A percentile compares a stretch with the other conserved stretches of the same genome.
These are phyloP conservation scores for Talaromyces thailandensis DNA, from an alignment of 495 filamentous ascomycete species.

Conservation along the genomic window DNA sequence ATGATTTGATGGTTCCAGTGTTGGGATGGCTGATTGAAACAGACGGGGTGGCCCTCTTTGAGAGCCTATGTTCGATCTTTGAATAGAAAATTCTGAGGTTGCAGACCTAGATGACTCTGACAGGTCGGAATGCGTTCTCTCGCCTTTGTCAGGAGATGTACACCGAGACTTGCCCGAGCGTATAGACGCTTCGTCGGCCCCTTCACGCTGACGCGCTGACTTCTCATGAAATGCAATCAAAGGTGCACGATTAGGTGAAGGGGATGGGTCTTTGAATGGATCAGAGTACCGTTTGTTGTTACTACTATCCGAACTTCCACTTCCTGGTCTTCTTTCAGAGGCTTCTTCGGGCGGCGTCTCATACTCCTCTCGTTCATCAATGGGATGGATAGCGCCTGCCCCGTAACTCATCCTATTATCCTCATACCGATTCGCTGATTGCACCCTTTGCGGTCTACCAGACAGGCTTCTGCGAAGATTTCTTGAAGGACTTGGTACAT, in stretches of 20 bases:
- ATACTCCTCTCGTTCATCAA: slow-evolving; percentile 67
- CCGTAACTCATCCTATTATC: slow-evolving; percentile 37
- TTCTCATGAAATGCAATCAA: neutral
- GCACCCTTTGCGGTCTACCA: slow-evolving; percentile 5
- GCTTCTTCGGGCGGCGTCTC: slow-evolving; percentile 23
- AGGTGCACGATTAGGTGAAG: slow-evolving; percentile 2
- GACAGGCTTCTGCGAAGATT: slow-evolving; percentile 34
- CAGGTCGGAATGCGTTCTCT: slow-evolving; percentile 48
- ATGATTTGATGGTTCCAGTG: slow-evolving; percentile 2
- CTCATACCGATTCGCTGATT: slow-evolving; percentile 31
- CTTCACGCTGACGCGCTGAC: neutral
- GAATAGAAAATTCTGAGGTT: slow-evolving; percentile 18
- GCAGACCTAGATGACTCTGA: slow-evolving; percentile 38
- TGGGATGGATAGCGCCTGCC: slow-evolving; percentile 50
- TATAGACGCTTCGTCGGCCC: neutral
- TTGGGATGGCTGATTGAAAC: slow-evolving; percentile 6
- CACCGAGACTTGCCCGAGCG: slow-evolving; percentile 15
- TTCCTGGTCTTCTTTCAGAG: slow-evolving; percentile 12
- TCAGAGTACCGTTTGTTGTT: neutral
- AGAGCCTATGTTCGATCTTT: slow-evolving; percentile 12
- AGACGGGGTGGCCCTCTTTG: slow-evolving; percentile 19
- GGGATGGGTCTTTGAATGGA: slow-evolving; percentile 4
- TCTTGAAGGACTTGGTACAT: slow-evolving; percentile 46
- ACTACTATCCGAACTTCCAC: neutral
- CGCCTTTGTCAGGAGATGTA: slow-evolving; percentile 39